These are phyloP conservation scores for Septoria petroselini DNA, from an alignment of 2,329 filamentous ascomycete species.

Conservation along the genomic window DNA sequence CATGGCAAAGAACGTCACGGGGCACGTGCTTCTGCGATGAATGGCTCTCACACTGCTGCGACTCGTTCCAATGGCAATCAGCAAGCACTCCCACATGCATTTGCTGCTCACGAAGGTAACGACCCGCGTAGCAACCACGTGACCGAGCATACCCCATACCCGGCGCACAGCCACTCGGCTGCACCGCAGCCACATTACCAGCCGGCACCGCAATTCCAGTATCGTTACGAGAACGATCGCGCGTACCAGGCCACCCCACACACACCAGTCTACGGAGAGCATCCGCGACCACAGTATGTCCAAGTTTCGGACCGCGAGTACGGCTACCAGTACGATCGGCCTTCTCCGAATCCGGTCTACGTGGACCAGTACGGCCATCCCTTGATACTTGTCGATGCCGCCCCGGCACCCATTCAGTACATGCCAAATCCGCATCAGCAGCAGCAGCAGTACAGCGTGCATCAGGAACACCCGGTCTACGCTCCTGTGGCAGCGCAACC, in stretches of 20 bases:
- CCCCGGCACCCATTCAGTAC: slow-evolving; percentile 32
- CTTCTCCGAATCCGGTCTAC: slow-evolving; percentile 31
- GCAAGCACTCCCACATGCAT: neutral
- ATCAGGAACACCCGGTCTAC: slow-evolving; percentile 20
- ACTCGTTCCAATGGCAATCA: no score
- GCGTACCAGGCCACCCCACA: slow-evolving; percentile 16
- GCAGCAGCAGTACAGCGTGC: slow-evolving; percentile 23
- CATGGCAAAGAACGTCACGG: neutral
- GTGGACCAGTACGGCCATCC: slow-evolving; percentile 37
- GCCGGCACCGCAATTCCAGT: slow-evolving; percentile 21
- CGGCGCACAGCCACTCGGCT: slow-evolving; percentile 18
- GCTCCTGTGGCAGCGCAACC: slow-evolving; percentile 15
- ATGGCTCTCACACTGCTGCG: no score
- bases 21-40: neutral
- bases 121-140: neutral
- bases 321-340: slow-evolving; percentile 26
- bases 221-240: slow-evolving; percentile 29
- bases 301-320: slow-evolving; percentile 24
- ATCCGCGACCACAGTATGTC: slow-evolving; percentile 28
- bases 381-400: slow-evolving; percentile 31
- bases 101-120: neutral
- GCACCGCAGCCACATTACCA: slow-evolving; percentile 10
- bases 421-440: slow-evolving; percentile 30
- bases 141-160: neutral
- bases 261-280: slow-evolving; percentile 11